Evolutionary conservation across 768 basidiomycete species (phyloP), one percentile per base, ranked within the genome.

Genomic region (Pleurotus salmoneostramineus): DNA sequence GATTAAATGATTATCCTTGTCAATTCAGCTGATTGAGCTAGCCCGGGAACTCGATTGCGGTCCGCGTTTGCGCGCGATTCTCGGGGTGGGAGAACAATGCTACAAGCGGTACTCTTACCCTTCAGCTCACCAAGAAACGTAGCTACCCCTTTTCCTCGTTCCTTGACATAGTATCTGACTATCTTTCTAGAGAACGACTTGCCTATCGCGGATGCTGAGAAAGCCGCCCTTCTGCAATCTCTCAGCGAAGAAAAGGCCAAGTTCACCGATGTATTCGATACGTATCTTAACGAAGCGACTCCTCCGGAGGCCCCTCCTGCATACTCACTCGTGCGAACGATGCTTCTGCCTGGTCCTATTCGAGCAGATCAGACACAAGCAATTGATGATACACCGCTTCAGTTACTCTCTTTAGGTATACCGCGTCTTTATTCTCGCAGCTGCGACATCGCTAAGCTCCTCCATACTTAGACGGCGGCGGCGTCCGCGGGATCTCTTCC

Each of bases 401-500:
- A 63, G 34, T 58, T 72, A 27, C 56, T 72, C 32, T 71, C 69
- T n/a, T 57, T 72, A 6, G 70, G 70, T 70, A 50, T 11, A 65
- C 64, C 2, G 32, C 11, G 6, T 33, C 32, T 37, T n/a, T 11
- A 17, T 6, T 6, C 4, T 45, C 6, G 44, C 14, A 1, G 36
- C 17, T 12, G 56, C 31, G 5, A 21, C 33, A 37, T 31, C 12
- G 21, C 6, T n/a, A 32, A 21, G 6, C 2, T 31, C 27, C 7
- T 32, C 27, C 6, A 32, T 15, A 32, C 6, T 27, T 31, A 72
- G 71, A 73, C 60, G 72, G 72, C 5, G 74, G 74, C 45, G 72
- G 72, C 8, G 71, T 75, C 4, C 65, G 72, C 34, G 72, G 72
- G 6, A 63, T 75, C 3, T 72, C 72, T 2, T 64, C 68, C 0